A percentile compares a stretch with the other conserved stretches of the same genome.
phyloP scores from a whole-genome alignment of 768 basidiomycete species.

The Naematelia encephala region DNA sequence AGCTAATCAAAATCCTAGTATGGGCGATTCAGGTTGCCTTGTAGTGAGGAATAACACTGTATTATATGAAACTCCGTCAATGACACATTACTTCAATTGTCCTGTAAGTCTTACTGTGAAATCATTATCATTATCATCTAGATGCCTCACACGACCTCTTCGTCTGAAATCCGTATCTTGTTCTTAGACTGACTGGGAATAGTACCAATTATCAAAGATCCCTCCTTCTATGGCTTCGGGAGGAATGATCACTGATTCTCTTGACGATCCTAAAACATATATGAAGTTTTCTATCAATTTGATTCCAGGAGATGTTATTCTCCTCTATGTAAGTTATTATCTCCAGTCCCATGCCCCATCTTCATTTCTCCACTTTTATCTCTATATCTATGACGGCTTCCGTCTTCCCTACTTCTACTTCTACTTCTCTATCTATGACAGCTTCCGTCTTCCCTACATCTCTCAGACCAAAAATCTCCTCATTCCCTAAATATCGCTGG shows the following conservation, averaged over 20 bases:
- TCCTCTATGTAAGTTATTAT: conserved; percentile 44
- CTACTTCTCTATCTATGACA: no score
- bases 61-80: conserved; percentile 29
- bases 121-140: neutral
- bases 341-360: no score
- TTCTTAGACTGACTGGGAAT: neutral
- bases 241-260: neutral
- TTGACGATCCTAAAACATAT: neutral
- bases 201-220: conserved; percentile 28
- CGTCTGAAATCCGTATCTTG: neutral
- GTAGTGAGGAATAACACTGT: conserved; percentile 44
- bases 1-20: no score
- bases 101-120: conserved; percentile 28
- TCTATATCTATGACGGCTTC: no score
- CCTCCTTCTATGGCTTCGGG: conserved; percentile 2
- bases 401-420: no score
- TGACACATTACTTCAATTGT: conserved; percentile 50
- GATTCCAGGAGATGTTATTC: conserved; percentile 41
- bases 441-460: no score
- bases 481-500: no score
- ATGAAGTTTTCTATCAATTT: conserved; percentile 27
- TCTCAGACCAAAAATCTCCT: no score
- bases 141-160: neutral
- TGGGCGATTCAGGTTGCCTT: conserved; percentile 49
- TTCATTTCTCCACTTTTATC: no score